These are phyloP conservation scores for Tilletia caries DNA, from an alignment of 1,284 basidiomycete genomes.

Conservation along the genomic window DNA sequence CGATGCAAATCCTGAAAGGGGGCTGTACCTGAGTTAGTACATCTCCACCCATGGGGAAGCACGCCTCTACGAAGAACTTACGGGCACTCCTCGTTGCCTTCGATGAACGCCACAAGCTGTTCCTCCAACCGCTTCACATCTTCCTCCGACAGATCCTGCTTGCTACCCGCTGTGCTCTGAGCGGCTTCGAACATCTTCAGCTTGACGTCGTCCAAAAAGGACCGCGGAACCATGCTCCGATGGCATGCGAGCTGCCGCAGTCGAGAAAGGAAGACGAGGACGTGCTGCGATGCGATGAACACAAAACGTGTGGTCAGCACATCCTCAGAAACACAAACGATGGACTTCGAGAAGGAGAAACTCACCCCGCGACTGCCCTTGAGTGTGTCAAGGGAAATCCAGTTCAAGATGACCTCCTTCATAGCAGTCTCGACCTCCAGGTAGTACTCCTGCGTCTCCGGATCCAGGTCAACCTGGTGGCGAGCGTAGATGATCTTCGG, in stretches of 20 bases:
- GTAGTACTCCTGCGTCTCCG: constrained; percentile 69
- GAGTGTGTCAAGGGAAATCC: constrained; percentile 57
- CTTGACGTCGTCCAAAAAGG: constrained; percentile 71
- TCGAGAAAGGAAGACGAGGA: constrained; percentile 77
- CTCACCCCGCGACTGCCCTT: constrained; percentile 29
- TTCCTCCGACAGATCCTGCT: neutral
- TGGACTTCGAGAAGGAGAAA: too few species aligned
- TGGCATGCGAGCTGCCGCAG: constrained; percentile 80
- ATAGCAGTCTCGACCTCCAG: constrained; percentile 69
- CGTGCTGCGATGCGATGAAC: too few species aligned
- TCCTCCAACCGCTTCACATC: constrained; percentile 61
- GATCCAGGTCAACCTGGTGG: constrained; percentile 63
- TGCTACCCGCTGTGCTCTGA: constrained; percentile 18
- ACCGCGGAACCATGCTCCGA: constrained; percentile 69
- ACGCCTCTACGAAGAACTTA: neutral
- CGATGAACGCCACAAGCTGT: constrained; percentile 67
- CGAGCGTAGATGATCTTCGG: constrained; percentile 57
- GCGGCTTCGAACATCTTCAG: constrained; percentile 57
- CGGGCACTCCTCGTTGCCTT: constrained; percentile 75
- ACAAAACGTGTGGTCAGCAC: too few species aligned
- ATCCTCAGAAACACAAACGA: too few species aligned
- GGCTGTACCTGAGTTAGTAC: neutral
- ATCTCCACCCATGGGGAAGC: neutral
- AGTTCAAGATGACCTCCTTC: constrained; percentile 63
- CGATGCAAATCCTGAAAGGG: constrained; percentile 66